These are phyloP conservation scores for Penicillium italicum DNA, from an alignment of 2,329 filamentous ascomycete species.

Conservation along the genomic window DNA sequence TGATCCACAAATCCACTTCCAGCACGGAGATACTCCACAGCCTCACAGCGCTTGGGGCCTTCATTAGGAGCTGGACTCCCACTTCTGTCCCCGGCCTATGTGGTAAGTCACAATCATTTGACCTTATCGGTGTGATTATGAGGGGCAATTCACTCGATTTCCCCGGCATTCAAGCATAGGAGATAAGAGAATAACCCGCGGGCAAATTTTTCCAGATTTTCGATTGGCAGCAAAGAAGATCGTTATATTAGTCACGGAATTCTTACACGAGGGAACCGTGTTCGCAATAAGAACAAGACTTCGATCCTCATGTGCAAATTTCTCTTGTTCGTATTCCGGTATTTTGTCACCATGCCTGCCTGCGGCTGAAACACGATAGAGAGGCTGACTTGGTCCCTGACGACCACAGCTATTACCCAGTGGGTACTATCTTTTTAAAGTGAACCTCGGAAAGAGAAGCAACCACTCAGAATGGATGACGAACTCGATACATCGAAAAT, in stretches of 20 bases:
- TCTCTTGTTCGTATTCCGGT: conserved; percentile 7
- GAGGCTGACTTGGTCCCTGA: conserved; percentile 7
- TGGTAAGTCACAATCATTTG: background rate
- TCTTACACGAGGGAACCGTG: background rate
- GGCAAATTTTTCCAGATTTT: background rate
- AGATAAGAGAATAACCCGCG: no score
- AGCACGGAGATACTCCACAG: background rate
- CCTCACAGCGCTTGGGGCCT: background rate
- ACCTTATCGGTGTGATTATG: background rate
- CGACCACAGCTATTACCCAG: background rate
- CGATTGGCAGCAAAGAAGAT: background rate
- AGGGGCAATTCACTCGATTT: background rate
- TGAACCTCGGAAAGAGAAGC: background rate
- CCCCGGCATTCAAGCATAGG: background rate
- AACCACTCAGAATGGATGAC: conserved; percentile 23
- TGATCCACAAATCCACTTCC: background rate
- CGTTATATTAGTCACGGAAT: background rate
- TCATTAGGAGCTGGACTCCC: background rate
- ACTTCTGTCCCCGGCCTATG: background rate
- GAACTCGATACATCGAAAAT: conserved; percentile 55
- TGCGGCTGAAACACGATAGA: background rate
- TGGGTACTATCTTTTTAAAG: background rate
- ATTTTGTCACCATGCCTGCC: conserved; percentile 4
- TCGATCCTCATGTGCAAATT: background rate
- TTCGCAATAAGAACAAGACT: background rate